Percentiles rank a stretch among this genome's conserved stretches.
These are phyloP conservation scores for Aulographum hederae DNA, from an alignment of 2,329 filamentous ascomycete genomes.

Conservation along the genomic window DNA sequence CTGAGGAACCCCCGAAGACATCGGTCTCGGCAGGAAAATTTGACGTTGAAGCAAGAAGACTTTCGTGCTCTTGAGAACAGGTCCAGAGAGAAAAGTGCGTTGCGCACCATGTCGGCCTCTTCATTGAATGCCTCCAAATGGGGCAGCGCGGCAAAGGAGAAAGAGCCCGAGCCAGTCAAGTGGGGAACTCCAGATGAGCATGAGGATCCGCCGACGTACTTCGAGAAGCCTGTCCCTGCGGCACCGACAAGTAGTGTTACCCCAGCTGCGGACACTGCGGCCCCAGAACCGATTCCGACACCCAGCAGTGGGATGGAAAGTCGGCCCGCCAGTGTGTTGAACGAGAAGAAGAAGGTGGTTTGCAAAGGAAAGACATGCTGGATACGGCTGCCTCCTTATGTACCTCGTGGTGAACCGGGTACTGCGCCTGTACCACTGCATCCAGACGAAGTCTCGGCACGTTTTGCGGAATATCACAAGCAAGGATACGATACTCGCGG, in stretches of 20 bases:
- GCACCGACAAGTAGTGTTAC: not conserved
- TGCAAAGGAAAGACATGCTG: slow-evolving; percentile 3
- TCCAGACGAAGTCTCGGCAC: slow-evolving; percentile 2
- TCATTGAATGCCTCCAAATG: slow-evolving; percentile 15
- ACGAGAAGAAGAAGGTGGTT: slow-evolving; percentile 1
- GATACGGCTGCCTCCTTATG: not conserved
- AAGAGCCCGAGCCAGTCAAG: not conserved
- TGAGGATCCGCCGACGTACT: not conserved
- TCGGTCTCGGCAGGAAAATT: slow-evolving; percentile 23
- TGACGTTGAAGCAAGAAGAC: slow-evolving; percentile 30
- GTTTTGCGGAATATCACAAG: slow-evolving; percentile 4
- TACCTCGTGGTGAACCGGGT: not conserved
- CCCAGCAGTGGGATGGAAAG: slow-evolving; percentile 4
- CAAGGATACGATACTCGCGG: slow-evolving; percentile 6
- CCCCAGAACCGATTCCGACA: slow-evolving; percentile 12
- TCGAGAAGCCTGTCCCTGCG: not conserved
- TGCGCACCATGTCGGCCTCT: too few relatives aligned
- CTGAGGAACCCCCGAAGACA: slow-evolving; percentile 10
- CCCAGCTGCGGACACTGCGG: not conserved
- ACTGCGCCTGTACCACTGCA: slow-evolving; percentile 1
- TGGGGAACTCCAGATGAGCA: too few relatives aligned
- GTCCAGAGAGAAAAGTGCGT: slow-evolving; percentile 19
- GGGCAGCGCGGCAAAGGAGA: not conserved
- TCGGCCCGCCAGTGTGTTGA: slow-evolving; percentile 10
- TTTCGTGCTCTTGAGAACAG: slow-evolving; percentile 23